A percentile compares a stretch with the other conserved stretches of the same genome.
Evolutionary conservation across 176 grass and related monocot genomes (phyloP).

Genomic region (Aegilops longissima): DNA sequence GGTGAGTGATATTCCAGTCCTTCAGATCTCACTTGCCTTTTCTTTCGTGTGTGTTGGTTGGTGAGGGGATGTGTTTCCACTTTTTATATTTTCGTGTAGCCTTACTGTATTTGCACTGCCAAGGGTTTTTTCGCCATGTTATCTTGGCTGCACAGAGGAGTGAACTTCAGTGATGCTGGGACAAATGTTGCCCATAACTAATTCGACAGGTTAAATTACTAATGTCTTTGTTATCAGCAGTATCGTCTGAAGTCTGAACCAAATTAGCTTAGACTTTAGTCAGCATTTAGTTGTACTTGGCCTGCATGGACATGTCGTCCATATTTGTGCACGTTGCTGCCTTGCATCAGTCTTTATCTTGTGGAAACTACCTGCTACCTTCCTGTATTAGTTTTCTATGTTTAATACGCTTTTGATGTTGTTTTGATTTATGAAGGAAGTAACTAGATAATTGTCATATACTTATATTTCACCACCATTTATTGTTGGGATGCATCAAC

Average conservation of each 20-base stretch:
- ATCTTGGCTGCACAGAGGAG: background rate
- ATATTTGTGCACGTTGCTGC: background rate
- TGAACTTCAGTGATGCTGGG: background rate
- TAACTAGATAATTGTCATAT: background rate
- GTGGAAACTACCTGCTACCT: background rate
- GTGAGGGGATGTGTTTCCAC: background rate
- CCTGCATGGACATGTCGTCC: background rate
- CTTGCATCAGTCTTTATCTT: constrained; percentile 8
- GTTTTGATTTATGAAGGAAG: background rate
- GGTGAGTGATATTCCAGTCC: too few species aligned
- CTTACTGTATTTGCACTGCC: background rate
- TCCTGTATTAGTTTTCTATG: background rate
- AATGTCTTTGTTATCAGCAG: background rate
- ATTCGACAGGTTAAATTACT: background rate
- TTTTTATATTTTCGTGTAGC: background rate
- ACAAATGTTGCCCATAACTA: background rate
- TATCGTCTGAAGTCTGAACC: background rate
- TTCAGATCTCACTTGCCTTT: too few species aligned
- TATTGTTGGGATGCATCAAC: constrained; percentile 12
- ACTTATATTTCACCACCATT: constrained; percentile 6
- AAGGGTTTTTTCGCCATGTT: background rate
- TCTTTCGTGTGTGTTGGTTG: background rate
- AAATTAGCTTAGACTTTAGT: constrained; percentile 2
- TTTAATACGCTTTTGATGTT: constrained; percentile 9
- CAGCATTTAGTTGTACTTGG: background rate